Evolutionary conservation across 345 rosid genomes (phyloP).

Genomic region (Brassica rapa): DNA sequence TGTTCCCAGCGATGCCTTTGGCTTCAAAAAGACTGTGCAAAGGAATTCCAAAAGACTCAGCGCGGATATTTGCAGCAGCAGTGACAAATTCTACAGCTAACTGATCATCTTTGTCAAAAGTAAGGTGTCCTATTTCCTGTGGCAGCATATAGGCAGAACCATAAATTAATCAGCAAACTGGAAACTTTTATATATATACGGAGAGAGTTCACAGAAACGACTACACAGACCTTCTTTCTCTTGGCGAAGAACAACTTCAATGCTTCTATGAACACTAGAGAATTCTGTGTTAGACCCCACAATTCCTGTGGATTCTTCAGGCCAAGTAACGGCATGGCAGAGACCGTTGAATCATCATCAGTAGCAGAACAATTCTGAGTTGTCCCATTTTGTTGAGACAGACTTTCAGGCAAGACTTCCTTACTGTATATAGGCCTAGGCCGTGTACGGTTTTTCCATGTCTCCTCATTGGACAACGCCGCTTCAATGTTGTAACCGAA

Average conservation of each 20-base stretch:
- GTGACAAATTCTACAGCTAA: slow-evolving; percentile 98
- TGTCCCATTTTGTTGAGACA: slow-evolving; percentile 64
- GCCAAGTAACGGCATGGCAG: slow-evolving; percentile 87
- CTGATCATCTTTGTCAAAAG: slow-evolving; percentile 98
- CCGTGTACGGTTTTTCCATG: slow-evolving; percentile 81
- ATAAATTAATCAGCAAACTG: neutral
- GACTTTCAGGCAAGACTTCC: slow-evolving; percentile 59
- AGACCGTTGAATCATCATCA: slow-evolving; percentile 49
- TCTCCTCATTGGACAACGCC: slow-evolving; percentile 91
- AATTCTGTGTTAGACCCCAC: slow-evolving; percentile 84
- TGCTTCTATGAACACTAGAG: slow-evolving; percentile 81
- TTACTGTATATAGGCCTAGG: slow-evolving; percentile 83
- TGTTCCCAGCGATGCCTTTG: slow-evolving; percentile 98
- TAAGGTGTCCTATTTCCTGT: slow-evolving; percentile 89
- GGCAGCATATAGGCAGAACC: slow-evolving; percentile 7
- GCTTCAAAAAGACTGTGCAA: slow-evolving; percentile 98
- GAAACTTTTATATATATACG: neutral
- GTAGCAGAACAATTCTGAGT: slow-evolving; percentile 42
- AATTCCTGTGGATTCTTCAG: slow-evolving; percentile 95
- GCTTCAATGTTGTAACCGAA: slow-evolving; percentile 93
- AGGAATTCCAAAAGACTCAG: slow-evolving; percentile 90
- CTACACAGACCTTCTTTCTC: slow-evolving; percentile 68
- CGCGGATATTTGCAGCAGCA: slow-evolving; percentile 98
- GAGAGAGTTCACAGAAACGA: slow-evolving; percentile 22
- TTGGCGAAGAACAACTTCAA: slow-evolving; percentile 68